These are phyloP conservation scores for Phytophthora pistaciae DNA, from an alignment of 352 stramenopile species.

Conservation along the genomic window DNA sequence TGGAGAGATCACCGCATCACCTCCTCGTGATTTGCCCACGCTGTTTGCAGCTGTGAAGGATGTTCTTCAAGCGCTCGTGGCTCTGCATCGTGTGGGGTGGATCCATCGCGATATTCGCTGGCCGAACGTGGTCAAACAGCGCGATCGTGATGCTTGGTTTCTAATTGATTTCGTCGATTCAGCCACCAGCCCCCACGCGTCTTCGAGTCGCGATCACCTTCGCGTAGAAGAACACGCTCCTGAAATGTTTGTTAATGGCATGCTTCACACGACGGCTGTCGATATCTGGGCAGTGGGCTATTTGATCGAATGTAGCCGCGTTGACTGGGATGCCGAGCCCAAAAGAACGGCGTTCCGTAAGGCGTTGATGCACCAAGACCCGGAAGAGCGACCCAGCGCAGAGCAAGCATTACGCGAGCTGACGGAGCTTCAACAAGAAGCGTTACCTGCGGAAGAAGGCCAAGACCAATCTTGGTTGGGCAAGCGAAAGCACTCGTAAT, in stretches of 20 bases:
- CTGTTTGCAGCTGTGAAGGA: conserved; percentile 18
- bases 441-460: background rate
- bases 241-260: background rate
- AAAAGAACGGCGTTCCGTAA: background rate
- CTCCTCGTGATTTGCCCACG: conserved; percentile 11
- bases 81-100: conserved; percentile 10
- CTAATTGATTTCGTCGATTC: conserved; percentile 25
- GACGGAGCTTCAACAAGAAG: conserved; percentile 13
- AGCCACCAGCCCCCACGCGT: conserved; percentile 7
- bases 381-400: background rate
- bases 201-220: background rate
- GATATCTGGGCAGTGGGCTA: conserved; percentile 11
- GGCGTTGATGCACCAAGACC: conserved; percentile 3
- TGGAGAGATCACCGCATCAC: conserved; percentile 9
- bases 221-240: background rate
- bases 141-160: conserved; percentile 18
- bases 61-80: conserved; percentile 18
- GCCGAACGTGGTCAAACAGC: conserved; percentile 13
- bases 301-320: background rate
- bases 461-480: too few relatives aligned
- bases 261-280: conserved; percentile 8
- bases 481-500: too few relatives aligned
- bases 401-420: background rate
- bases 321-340: background rate
- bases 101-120: conserved; percentile 27